Base-by-base conservation (phyloP, 2,329 filamentous ascomycete species). In the Laburnicola sp. region DNA sequence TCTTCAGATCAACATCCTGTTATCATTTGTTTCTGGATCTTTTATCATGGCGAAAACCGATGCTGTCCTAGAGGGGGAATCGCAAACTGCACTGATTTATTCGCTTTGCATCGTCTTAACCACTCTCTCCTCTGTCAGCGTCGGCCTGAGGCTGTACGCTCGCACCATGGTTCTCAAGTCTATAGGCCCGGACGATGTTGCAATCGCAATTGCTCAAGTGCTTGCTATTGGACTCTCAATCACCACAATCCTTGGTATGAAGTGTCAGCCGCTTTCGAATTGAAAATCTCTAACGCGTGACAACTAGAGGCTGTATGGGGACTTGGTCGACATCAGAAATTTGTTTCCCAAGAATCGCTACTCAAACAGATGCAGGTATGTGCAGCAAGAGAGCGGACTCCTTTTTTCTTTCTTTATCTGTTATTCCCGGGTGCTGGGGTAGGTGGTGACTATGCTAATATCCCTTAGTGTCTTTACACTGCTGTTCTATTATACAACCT, bases 401-500 rank as follows among this genome's bases (percentile, higher is more conserved):
- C 16, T 1, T 16, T 16, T 16, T 16, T 16, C 16, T 16, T 16
- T 16, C 16, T 16, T 16, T 16, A 16, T 10, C 2, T 16, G n/a
- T 23, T 11, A 3, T 16, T 22, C 7, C 43, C 16, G 16, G 16
- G 16, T 16, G 16, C 16, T 16, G 16, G 16, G 16, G 16, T n/a
- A n/a, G 28, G 4, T 9, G 27, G 9, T 11, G 9, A 10, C 8
- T 23, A 35, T 28, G 36, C 44, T 54, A 31, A 54, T 23, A 16
- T 21, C 45, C 9, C 21, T 8, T 43, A 58, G 55, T 39, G 34
- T n/a, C 42, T 58, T 40, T 55, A 53, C 25, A 30, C 56, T 3
- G 48, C 46, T 35, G 45, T 51, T 10, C 31, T 56, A 9, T 47
- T 58, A 3, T 60, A 60, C 45, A 60, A 60, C 46, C 51, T 56